A percentile compares a stretch with the other conserved stretches of the same genome.
Evolutionary conservation across 2,329 filamentous ascomycete species (phyloP).

Genomic region (Fusarium concolor): DNA sequence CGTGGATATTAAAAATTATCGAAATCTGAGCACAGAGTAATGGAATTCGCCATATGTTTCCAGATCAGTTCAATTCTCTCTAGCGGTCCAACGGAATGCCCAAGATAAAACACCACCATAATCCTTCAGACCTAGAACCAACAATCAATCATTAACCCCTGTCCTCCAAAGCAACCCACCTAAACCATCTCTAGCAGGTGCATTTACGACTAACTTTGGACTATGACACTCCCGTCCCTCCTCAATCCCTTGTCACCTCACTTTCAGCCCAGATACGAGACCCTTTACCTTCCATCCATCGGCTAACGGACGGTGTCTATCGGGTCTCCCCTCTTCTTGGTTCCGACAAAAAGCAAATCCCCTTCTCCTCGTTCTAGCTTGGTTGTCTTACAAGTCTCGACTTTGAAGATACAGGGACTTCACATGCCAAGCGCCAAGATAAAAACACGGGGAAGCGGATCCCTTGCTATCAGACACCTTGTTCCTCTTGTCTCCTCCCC

Average conservation of each 20-base stretch:
- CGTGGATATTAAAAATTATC: neutral
- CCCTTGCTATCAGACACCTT: constrained; percentile 19
- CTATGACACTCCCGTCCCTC: constrained; percentile 30
- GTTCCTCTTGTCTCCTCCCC: neutral
- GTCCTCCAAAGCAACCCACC: constrained; percentile 14
- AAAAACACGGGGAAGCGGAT: constrained; percentile 33
- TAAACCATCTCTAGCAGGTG: constrained; percentile 39
- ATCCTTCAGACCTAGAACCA: constrained; percentile 5
- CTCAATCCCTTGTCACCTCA: neutral
- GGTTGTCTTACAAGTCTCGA: neutral
- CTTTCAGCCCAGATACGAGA: constrained; percentile 14
- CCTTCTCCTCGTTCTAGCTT: neutral
- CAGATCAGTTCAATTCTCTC: neutral
- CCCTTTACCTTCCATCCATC: constrained; percentile 2
- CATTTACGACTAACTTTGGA: constrained; percentile 28
- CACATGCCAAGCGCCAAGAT: constrained; percentile 18
- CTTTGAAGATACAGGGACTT: neutral
- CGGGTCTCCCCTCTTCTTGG: constrained; percentile 12
- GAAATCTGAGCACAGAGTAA: neutral
- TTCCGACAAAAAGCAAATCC: constrained; percentile 16
- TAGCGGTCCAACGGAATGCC: neutral
- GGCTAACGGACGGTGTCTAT: constrained; percentile 20
- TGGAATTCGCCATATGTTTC: neutral
- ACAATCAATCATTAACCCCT: constrained; percentile 21
- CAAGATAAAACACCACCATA: neutral